phyloP scores from a whole-genome alignment of 192 early-diverging fungal genomes.

The Coemansia sp. region DNA sequence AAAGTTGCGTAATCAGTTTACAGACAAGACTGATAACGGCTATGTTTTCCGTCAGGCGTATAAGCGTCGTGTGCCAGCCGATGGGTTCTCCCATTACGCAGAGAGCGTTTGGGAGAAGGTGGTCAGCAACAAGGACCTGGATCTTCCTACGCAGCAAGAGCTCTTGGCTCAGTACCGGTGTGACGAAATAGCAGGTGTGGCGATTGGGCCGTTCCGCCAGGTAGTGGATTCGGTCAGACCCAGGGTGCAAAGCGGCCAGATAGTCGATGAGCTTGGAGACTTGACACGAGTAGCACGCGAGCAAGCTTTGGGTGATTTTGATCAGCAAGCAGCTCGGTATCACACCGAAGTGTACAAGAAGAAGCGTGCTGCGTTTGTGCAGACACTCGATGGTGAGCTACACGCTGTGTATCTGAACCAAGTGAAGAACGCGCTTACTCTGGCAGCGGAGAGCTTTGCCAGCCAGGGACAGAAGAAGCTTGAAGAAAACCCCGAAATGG shows the following conservation, averaged over 20 bases:
- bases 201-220: conserved; percentile 69
- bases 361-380: conserved; percentile 80
- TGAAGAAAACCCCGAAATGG: conserved; percentile 48
- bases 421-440: conserved; percentile 82
- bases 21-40: conserved; percentile 61
- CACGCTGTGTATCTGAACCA: conserved; percentile 82
- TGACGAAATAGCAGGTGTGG: conserved; percentile 87
- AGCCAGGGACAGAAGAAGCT: conserved; percentile 45
- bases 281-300: conserved; percentile 60
- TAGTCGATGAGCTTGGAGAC: conserved; percentile 74
- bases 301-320: conserved; percentile 72
- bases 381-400: conserved; percentile 73
- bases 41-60: conserved; percentile 86
- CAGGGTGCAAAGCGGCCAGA: conserved; percentile 75
- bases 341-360: conserved; percentile 82
- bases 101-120: conserved; percentile 96
- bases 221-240: conserved; percentile 64
- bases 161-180: conserved; percentile 97
- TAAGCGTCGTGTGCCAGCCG: conserved; percentile 91
- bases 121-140: conserved; percentile 90
- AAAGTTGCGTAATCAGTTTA: conserved; percentile 74
- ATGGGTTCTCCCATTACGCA: conserved; percentile 93
- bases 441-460: conserved; percentile 68
- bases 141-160: conserved; percentile 98
- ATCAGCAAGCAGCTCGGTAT: conserved; percentile 88